Evolutionary conservation across 352 stramenopile species (phyloP), one percentile per base, ranked within the genome.

Genomic region (Pythium scleroteichum): DNA sequence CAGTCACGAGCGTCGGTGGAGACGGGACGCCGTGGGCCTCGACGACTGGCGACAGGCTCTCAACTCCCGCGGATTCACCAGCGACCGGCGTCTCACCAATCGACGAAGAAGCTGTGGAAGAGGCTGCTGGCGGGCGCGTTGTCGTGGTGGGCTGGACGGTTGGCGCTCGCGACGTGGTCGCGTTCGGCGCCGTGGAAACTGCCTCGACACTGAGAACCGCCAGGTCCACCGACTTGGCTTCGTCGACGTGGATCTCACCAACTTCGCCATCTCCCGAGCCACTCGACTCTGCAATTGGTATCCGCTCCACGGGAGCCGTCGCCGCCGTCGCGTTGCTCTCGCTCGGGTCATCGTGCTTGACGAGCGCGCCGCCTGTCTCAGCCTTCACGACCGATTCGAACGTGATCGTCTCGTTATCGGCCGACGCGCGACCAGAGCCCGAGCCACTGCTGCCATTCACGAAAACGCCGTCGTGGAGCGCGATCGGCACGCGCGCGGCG

Each of bases 21-120:
- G 79, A 87, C 22, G 81, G 81, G 0, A 90, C 81, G 32, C 81
- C 73, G 45, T 84, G 81, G 49, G 78, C 72, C 40, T 76, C 69
- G 5, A 58, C 32, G 9, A 46, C 41, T 1, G 49, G 47, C 17
- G 62, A 39, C 20, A 53, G 22, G 14, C 38, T 51, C 2, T 32
- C 16, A 16, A 46, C 39, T n/a, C n/a, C n/a, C 12, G 19, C 24
- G 20, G 27, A 33, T 19, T 32, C 55, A 23, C 23, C 55, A 8
- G 14, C 41, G 5, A 19, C 27, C 4, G 22, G 8, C 4, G 22
- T 8, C 7, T 38, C 17, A 14, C 53, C 54, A 48, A 20, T 29
- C 1, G 55, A 55, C 3, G 55, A 50, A 3, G 35, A 55, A 0
- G 41, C 52, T 0, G 45, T n/a, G 8, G 45, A 50, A 0, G 35